Base-by-base conservation (phyloP, 345 rosid genomes). In the Erysimum cheiranthoides region DNA sequence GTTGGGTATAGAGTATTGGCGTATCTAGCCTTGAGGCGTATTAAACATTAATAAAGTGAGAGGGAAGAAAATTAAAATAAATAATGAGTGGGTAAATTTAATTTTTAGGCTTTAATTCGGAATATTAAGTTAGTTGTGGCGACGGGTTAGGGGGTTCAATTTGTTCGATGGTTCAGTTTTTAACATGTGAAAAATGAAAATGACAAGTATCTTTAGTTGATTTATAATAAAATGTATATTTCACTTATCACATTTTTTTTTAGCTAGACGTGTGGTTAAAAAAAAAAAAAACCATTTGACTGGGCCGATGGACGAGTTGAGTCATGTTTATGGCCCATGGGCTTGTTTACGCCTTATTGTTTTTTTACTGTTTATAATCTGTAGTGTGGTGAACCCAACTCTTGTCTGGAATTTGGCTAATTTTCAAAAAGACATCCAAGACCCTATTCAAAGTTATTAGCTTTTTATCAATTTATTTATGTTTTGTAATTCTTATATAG, bases 1-100 rank as follows among this genome's bases (percentile, higher is more conserved):
- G 77, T 88, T 51, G 98, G 96, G 45, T 93, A 90, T 67, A 82
- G 98, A 64, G 50, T 90, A 31, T 35, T 93, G 76, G 98, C 98
- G 6, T 93, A 93, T 73, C 82, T 93, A 38, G 94, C 96, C 2
- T 66, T 93, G 60, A 87, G 87, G 80, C 88, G 95, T 54, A 78
- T 85, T 27, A 84, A 83, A 75, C 58, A 32, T 40, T 78, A 42
- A 63, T 21, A 60, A 40, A 28, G 57, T 5, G 59, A 65, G 46
- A 11, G 17, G 68, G 39, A 53, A 2, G 11, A 36, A 21, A 2
- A 30, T 67, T 1, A 73, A 73, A 68, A 76, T 61, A 54, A 77
- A 70, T 63, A 70, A 71, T 70, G 80, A 77, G 72, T 64, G 76
- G 76, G 71, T 57, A 47, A 74, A 70, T 13, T 77, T 77, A 56